phyloP scores from a whole-genome alignment of 371 early-diverging fungal species.

The Apophysomyces trapeziformis region DNA sequence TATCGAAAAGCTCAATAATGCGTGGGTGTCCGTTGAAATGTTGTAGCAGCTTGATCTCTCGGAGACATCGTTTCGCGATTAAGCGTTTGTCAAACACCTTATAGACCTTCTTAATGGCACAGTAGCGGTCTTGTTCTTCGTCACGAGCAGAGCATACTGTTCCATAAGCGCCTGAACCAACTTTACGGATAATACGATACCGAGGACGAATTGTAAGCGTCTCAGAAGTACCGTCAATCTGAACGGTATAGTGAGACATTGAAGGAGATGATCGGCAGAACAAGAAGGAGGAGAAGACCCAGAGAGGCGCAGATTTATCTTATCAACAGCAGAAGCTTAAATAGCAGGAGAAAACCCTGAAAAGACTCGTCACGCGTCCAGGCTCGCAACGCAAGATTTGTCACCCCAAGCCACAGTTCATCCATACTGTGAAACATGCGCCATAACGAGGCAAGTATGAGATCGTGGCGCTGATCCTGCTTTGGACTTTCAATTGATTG shows the following conservation, averaged over 20 bases:
- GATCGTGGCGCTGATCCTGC: constrained; percentile 5
- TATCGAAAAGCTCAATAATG: constrained; percentile 71
- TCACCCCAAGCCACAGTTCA: constrained; percentile 1
- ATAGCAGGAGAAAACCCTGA: neutral
- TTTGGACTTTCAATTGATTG: neutral
- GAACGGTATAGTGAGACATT: constrained; percentile 15
- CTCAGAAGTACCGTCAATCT: constrained; percentile 19
- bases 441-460: constrained; percentile 2
- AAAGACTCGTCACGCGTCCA: constrained; percentile 4
- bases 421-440: constrained; percentile 6
- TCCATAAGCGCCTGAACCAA: constrained; percentile 86
- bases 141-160: constrained; percentile 69
- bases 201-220: constrained; percentile 52
- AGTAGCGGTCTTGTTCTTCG: constrained; percentile 54
- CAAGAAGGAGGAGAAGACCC: neutral
- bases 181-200: constrained; percentile 71
- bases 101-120: constrained; percentile 72
- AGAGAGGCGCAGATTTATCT: neutral
- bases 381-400: neutral
- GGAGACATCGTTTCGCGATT: constrained; percentile 65
- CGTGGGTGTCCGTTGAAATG: constrained; percentile 69
- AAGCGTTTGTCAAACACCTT: constrained; percentile 66
- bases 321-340: neutral
- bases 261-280: neutral
- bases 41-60: constrained; percentile 72